Percentiles rank a stretch among this genome's conserved stretches.
phyloP scores from a whole-genome alignment of 176 grass and related monocot genomes.

The Echinochloa phyllopogon region DNA sequence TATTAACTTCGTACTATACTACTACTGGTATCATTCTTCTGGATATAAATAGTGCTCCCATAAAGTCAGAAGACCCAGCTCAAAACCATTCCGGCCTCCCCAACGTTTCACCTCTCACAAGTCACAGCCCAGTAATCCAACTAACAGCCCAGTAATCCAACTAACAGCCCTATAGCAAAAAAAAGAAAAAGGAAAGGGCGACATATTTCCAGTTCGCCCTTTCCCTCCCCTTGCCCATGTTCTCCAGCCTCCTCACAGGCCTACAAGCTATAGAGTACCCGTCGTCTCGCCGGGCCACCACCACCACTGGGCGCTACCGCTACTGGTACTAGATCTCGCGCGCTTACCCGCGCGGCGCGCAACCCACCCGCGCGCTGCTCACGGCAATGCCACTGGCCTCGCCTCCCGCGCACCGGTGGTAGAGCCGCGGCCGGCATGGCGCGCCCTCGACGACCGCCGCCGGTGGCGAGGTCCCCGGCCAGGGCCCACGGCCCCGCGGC shows the following conservation, averaged over 20 bases:
- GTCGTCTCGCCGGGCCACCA: conserved; percentile 37
- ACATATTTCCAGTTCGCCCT: neutral
- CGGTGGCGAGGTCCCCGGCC: conserved; percentile 34
- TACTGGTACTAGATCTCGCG: conserved; percentile 39
- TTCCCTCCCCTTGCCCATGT: conserved; percentile 26
- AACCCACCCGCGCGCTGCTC: conserved; percentile 20
- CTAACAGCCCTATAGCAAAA: neutral
- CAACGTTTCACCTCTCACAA: neutral
- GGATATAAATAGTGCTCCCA: neutral
- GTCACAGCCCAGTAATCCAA: neutral
- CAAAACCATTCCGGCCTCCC: neutral
- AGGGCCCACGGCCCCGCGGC: neutral
- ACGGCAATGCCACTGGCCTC: conserved; percentile 52
- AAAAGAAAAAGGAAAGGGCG: neutral
- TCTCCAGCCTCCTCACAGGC: conserved; percentile 44
- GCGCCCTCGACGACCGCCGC: conserved; percentile 36
- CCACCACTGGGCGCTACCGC: neutral
- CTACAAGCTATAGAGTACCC: conserved; percentile 30
- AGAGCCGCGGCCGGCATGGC: conserved; percentile 36
- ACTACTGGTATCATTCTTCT: neutral
- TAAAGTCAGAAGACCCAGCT: neutral
- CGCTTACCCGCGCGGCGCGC: conserved; percentile 21
- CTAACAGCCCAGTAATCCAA: neutral
- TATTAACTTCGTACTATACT: neutral
- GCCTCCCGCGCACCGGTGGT: conserved; percentile 20